Evolutionary conservation across 495 filamentous ascomycete species (phyloP), one percentile per base, ranked within the genome.

Genomic region (Aeminium ludgeri): DNA sequence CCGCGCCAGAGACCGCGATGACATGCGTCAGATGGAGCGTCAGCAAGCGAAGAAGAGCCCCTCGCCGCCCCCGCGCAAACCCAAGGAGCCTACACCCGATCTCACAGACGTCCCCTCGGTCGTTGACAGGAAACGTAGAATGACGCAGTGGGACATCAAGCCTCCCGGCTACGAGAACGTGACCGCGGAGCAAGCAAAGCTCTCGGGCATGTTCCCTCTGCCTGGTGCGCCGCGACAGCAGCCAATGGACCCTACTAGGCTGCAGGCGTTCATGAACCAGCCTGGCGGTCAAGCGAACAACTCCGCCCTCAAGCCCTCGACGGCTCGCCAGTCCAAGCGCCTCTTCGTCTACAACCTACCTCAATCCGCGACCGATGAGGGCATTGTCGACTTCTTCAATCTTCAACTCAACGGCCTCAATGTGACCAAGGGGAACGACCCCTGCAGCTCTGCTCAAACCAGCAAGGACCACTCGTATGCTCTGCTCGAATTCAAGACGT

Each of bases 131-230:
- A 85, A 82, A 68, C 76, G 89, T 50, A 76, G 89, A 40, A 62
- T 96, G 65, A 95, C 86, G 20, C 92, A 96, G 59, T 99, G 89
- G 89, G 89, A 99, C 58, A 93, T 99, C 59, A 99, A 96, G 65
- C 89, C 89, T 10, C 83, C 84, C 16, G 87, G 89, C 20, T 99
- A 99, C 54, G 89, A 96, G 60, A 94, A 92, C 63, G 89, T 99
- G 45, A 95, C 91, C 10, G 91, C 89, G 18, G 89, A 99, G 59
- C 91, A 96, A 57, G 91, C 89, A 19, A 99, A 99, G 67, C 70
- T 99, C 27, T 99, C 89, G n/a, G 76, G 76, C 62, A 94, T 96
- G 89, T 99, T 99, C 66, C 86, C 89, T 43, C 74, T 99, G 7
- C 89, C 89, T 4, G 89, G 89, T 45, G 89, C 87, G 32, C 89